Evolutionary conservation across 179 eudicot species (phyloP).

Genomic region (Patellifolia procumbens): DNA sequence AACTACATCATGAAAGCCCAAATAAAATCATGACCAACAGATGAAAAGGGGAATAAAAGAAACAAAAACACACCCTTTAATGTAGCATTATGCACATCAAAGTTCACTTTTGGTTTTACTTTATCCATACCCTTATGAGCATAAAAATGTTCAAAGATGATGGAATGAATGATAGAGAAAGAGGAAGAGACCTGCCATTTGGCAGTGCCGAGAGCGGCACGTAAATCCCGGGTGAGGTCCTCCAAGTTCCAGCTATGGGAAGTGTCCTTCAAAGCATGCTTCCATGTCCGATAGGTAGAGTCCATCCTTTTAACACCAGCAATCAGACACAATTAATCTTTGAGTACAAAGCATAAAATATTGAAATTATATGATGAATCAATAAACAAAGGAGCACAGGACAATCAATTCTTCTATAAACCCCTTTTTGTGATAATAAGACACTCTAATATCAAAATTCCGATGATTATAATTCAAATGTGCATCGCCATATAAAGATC

Average conservation of each 20-base stretch:
- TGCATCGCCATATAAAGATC: too few species aligned
- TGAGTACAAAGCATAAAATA: too few species aligned
- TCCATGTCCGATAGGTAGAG: constrained; percentile 72
- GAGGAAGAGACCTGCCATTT: constrained; percentile 46
- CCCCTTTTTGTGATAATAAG: neutral
- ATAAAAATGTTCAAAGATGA: too few species aligned
- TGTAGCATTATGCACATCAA: too few species aligned
- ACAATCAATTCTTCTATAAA: neutral
- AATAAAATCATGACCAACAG: constrained; percentile 9
- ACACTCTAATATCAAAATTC: neutral
- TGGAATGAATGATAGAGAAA: too few species aligned
- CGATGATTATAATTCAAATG: neutral
- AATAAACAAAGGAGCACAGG: neutral
- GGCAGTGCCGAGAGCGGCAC: constrained; percentile 75
- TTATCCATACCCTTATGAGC: too few species aligned
- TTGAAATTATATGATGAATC: too few species aligned
- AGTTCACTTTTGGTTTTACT: too few species aligned
- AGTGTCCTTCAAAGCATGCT: constrained; percentile 30
- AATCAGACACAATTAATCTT: too few species aligned
- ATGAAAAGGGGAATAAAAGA: too few species aligned
- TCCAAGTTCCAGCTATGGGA: constrained; percentile 35
- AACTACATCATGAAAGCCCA: constrained; percentile 26
- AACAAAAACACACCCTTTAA: too few species aligned
- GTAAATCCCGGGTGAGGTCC: constrained; percentile 60
- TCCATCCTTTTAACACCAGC: constrained; percentile 49